Base-by-base conservation (phyloP, 257 asterid species). In the Salvia rosmarinus region DNA sequence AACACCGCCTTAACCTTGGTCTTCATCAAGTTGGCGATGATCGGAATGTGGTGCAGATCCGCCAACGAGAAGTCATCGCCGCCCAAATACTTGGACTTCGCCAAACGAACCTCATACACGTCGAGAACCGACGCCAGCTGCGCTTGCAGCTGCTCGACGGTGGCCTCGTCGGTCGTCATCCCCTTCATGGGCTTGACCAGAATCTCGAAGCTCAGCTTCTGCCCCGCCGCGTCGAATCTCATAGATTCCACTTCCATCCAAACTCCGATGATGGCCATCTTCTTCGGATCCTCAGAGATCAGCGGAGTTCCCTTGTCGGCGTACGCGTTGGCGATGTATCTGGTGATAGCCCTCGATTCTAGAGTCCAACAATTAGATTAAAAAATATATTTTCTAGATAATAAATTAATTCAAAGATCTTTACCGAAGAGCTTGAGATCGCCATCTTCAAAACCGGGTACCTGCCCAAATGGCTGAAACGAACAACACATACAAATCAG, bases 31-130 rank as follows among this genome's bases (percentile, higher is more conserved):
- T 64, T 75, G 25, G 77, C 51, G 6, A 86, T 4, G 32, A 81
- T 43, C 1, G 89, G 95, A 14, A 81, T 12, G 62, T 88, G 90
- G 57, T 84, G 85, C 20, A 88, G 72, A 75, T 86, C 90, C 14
- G 77, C 92, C 73, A 77, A 5, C 0, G 85, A 64, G 81, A 52
- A 81, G 0, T 63, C 43, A 0, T 86, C 84, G 14, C 88, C 92
- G 12, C 67, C 90, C 78, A 87, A 64, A 66, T 81, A 88, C 72
- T 84, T 85, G 0, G 86, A 82, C 0, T 78, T 62, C 0, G 63
- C 16, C 72, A 88, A 61, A 0, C 89, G 78, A 2, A 78, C 58
- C 64, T 88, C 95, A 57, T 88, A 88, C 25, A 86, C 75, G 13
- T 88, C 95, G 0, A 88, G 85, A 56, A 88, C 84, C 3, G 23